phyloP scores from a whole-genome alignment of 768 basidiomycete species.

The Hydnomerulius pinastri region DNA sequence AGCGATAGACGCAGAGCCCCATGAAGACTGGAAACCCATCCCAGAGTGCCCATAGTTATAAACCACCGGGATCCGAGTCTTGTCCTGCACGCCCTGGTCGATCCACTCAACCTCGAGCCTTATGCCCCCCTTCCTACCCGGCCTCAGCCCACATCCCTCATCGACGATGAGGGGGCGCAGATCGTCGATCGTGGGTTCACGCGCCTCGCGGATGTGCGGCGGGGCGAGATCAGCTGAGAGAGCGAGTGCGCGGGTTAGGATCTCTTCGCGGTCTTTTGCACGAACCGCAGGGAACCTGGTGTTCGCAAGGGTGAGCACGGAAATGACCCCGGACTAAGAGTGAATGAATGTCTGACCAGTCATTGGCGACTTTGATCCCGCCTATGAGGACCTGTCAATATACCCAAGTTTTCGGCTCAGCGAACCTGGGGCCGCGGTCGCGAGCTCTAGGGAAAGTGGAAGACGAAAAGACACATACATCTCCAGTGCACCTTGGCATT shows the following conservation, averaged over 20 bases:
- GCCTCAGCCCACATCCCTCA: constrained; percentile 65
- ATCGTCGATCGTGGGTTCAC: constrained; percentile 52
- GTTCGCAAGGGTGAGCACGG: neutral
- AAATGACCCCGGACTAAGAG: neutral
- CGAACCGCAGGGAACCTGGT: constrained; percentile 65
- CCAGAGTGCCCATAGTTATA: constrained; percentile 73
- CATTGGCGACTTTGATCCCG: constrained; percentile 56
- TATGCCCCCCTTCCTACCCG: constrained; percentile 67
- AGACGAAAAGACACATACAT: constrained; percentile 34
- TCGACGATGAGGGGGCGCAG: constrained; percentile 48
- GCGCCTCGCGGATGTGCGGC: constrained; percentile 47
- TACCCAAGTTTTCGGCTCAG: no score
- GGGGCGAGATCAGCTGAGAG: constrained; percentile 61
- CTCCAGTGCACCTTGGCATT: constrained; percentile 39
- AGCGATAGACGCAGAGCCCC: constrained; percentile 60
- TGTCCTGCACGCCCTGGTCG: constrained; percentile 25
- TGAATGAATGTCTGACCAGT: constrained; percentile 48
- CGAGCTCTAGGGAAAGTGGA: neutral
- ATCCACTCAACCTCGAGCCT: constrained; percentile 53
- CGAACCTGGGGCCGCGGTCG: no score
- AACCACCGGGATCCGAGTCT: constrained; percentile 53
- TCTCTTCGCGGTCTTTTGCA: constrained; percentile 59
- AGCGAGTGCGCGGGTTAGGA: constrained; percentile 52
- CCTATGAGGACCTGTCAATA: constrained; percentile 53
- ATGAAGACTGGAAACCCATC: constrained; percentile 63